phyloP scores from a whole-genome alignment of 2,329 filamentous ascomycete species.

The Bertia moriformis region DNA sequence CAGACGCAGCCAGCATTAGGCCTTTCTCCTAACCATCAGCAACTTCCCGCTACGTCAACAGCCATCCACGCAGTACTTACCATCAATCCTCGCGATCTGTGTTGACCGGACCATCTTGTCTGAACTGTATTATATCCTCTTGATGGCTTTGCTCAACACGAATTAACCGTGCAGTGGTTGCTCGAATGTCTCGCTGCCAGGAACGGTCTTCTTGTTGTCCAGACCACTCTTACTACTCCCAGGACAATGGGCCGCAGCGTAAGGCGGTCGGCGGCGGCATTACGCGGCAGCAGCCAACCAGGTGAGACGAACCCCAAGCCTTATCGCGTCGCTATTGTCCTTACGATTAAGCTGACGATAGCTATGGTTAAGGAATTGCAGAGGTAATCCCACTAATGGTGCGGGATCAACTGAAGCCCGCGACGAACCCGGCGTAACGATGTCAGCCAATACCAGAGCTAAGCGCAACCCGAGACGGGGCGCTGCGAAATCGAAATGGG shows the following conservation, averaged over 20 bases:
- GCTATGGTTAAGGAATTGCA: neutral
- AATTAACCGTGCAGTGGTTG: no score
- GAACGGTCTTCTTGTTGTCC: no score
- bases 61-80: slow-evolving; percentile 18
- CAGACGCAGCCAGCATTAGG: slow-evolving; percentile 49
- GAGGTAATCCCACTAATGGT: neutral
- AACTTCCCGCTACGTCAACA: neutral
- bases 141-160: neutral
- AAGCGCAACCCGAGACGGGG: neutral
- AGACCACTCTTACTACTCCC: no score
- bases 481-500: neutral
- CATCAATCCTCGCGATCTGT: slow-evolving; percentile 50
- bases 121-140: neutral
- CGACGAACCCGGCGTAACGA: neutral
- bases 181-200: no score
- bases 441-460: neutral
- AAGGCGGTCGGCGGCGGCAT: neutral
- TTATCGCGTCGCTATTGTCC: no score
- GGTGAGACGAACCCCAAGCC: no score
- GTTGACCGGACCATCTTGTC: slow-evolving; percentile 39
- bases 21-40: slow-evolving; percentile 19
- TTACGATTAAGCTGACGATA: no score
- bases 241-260: neutral
- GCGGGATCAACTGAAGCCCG: neutral
- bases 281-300: neutral